phyloP scores from a whole-genome alignment of 306 rosid species.

The Aeschynomene evenia region DNA sequence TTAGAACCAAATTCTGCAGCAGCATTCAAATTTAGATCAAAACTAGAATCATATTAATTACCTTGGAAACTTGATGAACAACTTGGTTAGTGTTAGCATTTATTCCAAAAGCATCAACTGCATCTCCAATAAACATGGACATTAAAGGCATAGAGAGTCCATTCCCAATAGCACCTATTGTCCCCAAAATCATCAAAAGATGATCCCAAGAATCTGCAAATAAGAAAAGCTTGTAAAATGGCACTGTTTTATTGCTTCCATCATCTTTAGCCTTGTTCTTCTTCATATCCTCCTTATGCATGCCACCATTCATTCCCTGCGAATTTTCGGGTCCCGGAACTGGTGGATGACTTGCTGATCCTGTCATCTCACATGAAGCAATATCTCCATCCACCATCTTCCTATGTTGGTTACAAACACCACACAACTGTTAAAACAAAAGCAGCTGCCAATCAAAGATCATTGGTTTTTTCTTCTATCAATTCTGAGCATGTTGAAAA shows the following conservation, averaged over 20 bases:
- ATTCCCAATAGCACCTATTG: conserved; percentile 55
- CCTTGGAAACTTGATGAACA: conserved; percentile 59
- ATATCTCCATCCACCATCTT: conserved; percentile 35
- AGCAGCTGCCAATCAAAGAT: conserved; percentile 23
- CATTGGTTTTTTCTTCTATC: conserved; percentile 7
- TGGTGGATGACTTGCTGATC: conserved; percentile 34
- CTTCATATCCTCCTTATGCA: conserved; percentile 21
- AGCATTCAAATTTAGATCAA: not conserved
- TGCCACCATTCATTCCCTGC: conserved; percentile 24
- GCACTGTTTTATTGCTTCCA: conserved; percentile 47
- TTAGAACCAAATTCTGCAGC: not conserved
- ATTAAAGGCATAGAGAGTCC: conserved; percentile 58
- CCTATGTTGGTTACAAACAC: conserved; percentile 1
- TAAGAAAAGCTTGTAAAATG: conserved; percentile 74
- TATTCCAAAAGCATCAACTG: conserved; percentile 60
- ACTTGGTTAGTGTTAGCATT: conserved; percentile 34
- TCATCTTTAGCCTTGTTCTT: conserved; percentile 37
- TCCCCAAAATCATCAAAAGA: conserved; percentile 60
- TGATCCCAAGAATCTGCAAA: conserved; percentile 70
- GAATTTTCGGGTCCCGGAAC: conserved; percentile 25
- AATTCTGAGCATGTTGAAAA: not conserved
- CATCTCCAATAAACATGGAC: conserved; percentile 56
- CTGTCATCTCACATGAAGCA: conserved; percentile 26
- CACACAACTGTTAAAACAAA: not conserved
- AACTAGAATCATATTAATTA: not conserved